These are phyloP conservation scores for Knufia fluminis DNA, from an alignment of 2,329 filamentous ascomycete species.

Conservation along the genomic window DNA sequence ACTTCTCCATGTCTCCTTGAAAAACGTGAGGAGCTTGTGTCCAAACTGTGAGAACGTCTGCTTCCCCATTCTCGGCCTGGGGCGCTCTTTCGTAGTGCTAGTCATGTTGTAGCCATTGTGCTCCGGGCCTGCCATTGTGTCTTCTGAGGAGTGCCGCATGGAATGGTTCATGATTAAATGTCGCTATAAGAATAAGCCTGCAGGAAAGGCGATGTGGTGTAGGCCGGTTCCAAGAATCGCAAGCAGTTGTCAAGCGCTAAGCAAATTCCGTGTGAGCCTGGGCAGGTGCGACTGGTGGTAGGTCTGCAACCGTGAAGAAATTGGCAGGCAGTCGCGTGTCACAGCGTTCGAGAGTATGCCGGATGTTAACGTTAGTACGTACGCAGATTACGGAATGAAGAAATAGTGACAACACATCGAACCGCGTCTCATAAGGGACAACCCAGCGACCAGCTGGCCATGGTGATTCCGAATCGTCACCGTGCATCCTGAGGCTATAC, in stretches of 20 bases:
- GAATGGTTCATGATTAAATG: not conserved
- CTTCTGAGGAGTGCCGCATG: not conserved
- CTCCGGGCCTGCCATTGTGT: not conserved
- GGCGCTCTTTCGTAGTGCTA: not conserved
- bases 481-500: not conserved
- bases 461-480: too few relatives aligned
- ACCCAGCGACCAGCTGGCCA: too few relatives aligned
- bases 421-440: not conserved
- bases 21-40: not conserved
- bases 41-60: not conserved
- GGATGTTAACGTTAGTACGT: not conserved
- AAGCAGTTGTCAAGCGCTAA: not conserved
- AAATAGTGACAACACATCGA: not conserved
- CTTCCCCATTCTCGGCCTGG: not conserved
- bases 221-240: not conserved
- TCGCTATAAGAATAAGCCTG: not conserved
- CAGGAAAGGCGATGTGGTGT: not conserved
- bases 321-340: not conserved
- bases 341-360: not conserved
- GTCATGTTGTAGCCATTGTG: not conserved
- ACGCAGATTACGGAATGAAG: not conserved
- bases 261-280: not conserved
- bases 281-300: not conserved
- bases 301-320: not conserved
- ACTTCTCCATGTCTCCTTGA: conserved; percentile 7